Evolutionary conservation across 1,139 yeast species (phyloP).

Genomic region (Sugiyamaella japonica): DNA sequence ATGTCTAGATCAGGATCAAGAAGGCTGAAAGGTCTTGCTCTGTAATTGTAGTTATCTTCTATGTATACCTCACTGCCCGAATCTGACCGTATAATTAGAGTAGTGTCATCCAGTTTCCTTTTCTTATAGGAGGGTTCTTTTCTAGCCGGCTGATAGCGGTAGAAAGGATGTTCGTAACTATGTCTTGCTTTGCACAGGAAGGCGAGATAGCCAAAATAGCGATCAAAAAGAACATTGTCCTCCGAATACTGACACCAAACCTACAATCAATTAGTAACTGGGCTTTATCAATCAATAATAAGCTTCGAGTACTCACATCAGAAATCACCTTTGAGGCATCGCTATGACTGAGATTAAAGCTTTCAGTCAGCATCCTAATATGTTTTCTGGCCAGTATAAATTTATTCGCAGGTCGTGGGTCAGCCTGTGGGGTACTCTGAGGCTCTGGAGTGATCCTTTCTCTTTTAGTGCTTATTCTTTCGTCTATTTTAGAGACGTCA

Average conservation of each 20-base stretch:
- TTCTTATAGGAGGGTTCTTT: not conserved
- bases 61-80: not conserved
- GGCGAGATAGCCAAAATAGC: slow-evolving; percentile 14
- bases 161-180: slow-evolving; percentile 1
- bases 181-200: not conserved
- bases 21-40: not conserved
- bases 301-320: slow-evolving; percentile 16
- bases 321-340: slow-evolving; percentile 13
- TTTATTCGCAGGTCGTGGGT: slow-evolving; percentile 18
- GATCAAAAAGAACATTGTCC: not conserved
- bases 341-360: not conserved
- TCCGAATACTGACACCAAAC: not conserved
- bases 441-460: not conserved
- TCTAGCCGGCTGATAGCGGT: not conserved
- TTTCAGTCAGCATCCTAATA: not conserved
- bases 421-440: slow-evolving; percentile 8
- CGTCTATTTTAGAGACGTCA: not conserved
- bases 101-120: not conserved
- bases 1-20: not conserved
- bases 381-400: slow-evolving; percentile 16
- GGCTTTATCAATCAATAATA: no score
- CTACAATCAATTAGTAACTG: not conserved
- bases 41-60: not conserved
- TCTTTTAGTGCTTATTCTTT: not conserved
- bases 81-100: not conserved